Percentiles rank a stretch among this genome's conserved stretches.
phyloP scores from a whole-genome alignment of 2,329 filamentous ascomycete species.

The Fusarium buharicum region DNA sequence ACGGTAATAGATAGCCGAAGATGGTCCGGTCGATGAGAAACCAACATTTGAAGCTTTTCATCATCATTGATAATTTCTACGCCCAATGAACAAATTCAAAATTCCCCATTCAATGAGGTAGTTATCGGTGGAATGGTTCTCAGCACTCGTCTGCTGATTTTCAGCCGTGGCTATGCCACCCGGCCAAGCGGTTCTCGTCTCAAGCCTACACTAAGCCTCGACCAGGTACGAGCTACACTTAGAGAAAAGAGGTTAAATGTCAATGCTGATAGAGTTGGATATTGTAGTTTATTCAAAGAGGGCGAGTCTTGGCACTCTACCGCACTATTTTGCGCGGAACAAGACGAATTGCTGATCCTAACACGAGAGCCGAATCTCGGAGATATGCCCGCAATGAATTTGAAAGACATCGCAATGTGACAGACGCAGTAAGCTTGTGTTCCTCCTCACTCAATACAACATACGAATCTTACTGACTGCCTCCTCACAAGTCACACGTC shows the following conservation, averaged over 20 bases:
- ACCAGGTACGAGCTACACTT: constrained; percentile 59
- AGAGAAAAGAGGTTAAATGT: background rate
- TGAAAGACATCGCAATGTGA: constrained; percentile 66
- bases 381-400: constrained; percentile 69
- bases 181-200: constrained; percentile 45
- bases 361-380: constrained; percentile 65
- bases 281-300: constrained; percentile 67
- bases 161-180: constrained; percentile 52
- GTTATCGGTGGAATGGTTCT: constrained; percentile 43
- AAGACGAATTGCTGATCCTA: constrained; percentile 60
- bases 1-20: constrained; percentile 34
- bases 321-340: constrained; percentile 67
- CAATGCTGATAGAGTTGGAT: constrained; percentile 15
- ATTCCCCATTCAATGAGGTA: constrained; percentile 31
- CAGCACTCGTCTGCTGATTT: constrained; percentile 43
- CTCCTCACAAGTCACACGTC: constrained; percentile 61
- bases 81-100: constrained; percentile 16
- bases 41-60: constrained; percentile 33
- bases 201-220: constrained; percentile 61
- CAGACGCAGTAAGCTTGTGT: constrained; percentile 64
- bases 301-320: constrained; percentile 66
- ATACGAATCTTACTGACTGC: constrained; percentile 14
- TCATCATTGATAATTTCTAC: constrained; percentile 12
- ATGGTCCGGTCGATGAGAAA: constrained; percentile 28
- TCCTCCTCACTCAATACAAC: background rate